phyloP scores from a whole-genome alignment of 2,329 filamentous ascomycete species.

The Huntiella bhutanensis region DNA sequence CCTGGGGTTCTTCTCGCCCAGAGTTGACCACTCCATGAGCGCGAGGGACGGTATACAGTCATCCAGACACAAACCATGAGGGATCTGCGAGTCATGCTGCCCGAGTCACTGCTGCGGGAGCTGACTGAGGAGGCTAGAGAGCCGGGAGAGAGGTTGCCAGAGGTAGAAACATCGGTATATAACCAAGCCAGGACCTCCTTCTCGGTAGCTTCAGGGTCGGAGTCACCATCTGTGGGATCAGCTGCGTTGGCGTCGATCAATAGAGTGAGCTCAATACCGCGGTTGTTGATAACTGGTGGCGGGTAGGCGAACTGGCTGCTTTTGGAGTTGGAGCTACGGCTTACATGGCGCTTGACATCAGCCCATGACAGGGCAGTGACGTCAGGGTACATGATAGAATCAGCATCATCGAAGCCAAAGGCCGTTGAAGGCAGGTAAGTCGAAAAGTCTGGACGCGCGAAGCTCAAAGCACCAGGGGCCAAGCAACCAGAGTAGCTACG shows the following conservation, averaged over 20 bases:
- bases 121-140: neutral
- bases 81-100: slow-evolving; percentile 3
- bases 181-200: slow-evolving; percentile 12
- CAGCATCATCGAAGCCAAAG: slow-evolving; percentile 13
- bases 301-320: slow-evolving; percentile 11
- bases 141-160: slow-evolving; percentile 4
- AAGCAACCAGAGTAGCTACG: slow-evolving; percentile 6
- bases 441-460: slow-evolving; percentile 10
- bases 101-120: slow-evolving; percentile 1
- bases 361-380: slow-evolving; percentile 10
- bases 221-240: neutral
- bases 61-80: slow-evolving; percentile 13
- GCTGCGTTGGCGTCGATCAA: slow-evolving; percentile 9
- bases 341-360: slow-evolving; percentile 11
- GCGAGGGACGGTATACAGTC: slow-evolving; percentile 10
- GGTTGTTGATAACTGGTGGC: slow-evolving; percentile 9
- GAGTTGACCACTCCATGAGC: slow-evolving; percentile 3
- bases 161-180: slow-evolving; percentile 12
- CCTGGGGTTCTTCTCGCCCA: slow-evolving; percentile 10
- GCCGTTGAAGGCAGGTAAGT: slow-evolving; percentile 11
- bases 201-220: slow-evolving; percentile 4
- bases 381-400: slow-evolving; percentile 12
- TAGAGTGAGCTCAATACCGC: slow-evolving; percentile 12
- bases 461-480: slow-evolving; percentile 9
- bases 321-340: slow-evolving; percentile 4